phyloP scores from a whole-genome alignment of 176 grass and related monocot genomes.

The Musa acuminata region DNA sequence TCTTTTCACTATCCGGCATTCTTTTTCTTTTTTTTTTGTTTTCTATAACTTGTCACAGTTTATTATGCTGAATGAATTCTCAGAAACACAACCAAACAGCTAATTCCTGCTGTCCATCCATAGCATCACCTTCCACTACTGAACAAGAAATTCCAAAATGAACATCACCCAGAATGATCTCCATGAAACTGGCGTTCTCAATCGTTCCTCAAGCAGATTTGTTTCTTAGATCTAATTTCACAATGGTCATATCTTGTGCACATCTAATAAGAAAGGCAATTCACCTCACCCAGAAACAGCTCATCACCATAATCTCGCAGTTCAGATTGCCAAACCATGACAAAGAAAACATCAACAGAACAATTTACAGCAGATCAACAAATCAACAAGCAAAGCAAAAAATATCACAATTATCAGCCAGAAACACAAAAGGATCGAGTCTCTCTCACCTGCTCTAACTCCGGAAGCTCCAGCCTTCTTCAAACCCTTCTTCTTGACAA shows the following conservation, averaged over 20 bases:
- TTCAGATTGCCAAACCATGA: neutral
- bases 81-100: neutral
- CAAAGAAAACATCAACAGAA: too few relatives aligned
- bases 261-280: too few relatives aligned
- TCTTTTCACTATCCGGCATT: too few relatives aligned
- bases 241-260: neutral
- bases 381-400: neutral
- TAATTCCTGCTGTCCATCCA: neutral
- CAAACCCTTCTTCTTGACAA: conserved; percentile 49
- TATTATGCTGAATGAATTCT: neutral
- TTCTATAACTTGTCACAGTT: too few relatives aligned
- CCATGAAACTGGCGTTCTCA: neutral
- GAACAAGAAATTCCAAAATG: neutral
- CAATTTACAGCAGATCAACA: neutral
- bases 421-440: neutral
- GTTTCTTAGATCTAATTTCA: neutral
- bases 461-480: conserved; percentile 63
- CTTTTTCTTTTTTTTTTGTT: too few relatives aligned
- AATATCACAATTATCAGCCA: neutral
- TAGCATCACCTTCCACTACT: neutral
- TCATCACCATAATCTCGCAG: neutral
- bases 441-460: conserved; percentile 46
- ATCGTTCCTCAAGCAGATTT: conserved; percentile 1
- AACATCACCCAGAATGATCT: neutral
- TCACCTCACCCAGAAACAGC: too few relatives aligned